These are phyloP conservation scores for Tilletia horrida DNA, from an alignment of 1,284 basidiomycete species.

Conservation along the genomic window DNA sequence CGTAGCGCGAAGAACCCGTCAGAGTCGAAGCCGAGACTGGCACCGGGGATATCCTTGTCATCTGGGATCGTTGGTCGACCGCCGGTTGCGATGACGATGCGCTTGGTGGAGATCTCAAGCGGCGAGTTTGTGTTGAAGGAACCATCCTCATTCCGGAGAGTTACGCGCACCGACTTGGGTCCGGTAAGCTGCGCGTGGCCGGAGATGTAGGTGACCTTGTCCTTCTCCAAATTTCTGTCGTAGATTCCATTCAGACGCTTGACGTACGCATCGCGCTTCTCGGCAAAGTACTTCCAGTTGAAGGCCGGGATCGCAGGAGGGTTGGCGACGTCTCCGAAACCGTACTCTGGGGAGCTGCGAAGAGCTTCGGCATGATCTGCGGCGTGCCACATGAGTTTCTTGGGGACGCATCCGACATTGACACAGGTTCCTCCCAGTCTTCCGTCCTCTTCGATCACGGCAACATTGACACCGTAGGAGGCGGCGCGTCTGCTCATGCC, in stretches of 20 bases:
- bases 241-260: slow-evolving; percentile 87
- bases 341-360: slow-evolving; percentile 70
- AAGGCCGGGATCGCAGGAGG: slow-evolving; percentile 60
- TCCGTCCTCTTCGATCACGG: slow-evolving; percentile 75
- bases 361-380: slow-evolving; percentile 80
- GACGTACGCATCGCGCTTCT: slow-evolving; percentile 93
- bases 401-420: slow-evolving; percentile 63
- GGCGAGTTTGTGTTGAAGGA: slow-evolving; percentile 59
- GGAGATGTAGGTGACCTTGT: slow-evolving; percentile 81
- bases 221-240: slow-evolving; percentile 72
- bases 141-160: slow-evolving; percentile 43
- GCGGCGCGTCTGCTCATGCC: slow-evolving; percentile 65
- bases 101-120: slow-evolving; percentile 46
- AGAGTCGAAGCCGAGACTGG: slow-evolving; percentile 81
- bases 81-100: slow-evolving; percentile 69
- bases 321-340: slow-evolving; percentile 60
- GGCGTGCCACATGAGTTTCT: slow-evolving; percentile 98
- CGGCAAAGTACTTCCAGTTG: slow-evolving; percentile 85
- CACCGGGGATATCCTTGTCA: slow-evolving; percentile 80
- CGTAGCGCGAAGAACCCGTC: slow-evolving; percentile 95
- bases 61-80: slow-evolving; percentile 77
- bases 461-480: slow-evolving; percentile 89
- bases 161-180: slow-evolving; percentile 47
- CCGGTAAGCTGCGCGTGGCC: slow-evolving; percentile 64
- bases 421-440: slow-evolving; percentile 92